Conservation (phyloP, 257 asterid genomes). For the Echites panduratus region DNA sequence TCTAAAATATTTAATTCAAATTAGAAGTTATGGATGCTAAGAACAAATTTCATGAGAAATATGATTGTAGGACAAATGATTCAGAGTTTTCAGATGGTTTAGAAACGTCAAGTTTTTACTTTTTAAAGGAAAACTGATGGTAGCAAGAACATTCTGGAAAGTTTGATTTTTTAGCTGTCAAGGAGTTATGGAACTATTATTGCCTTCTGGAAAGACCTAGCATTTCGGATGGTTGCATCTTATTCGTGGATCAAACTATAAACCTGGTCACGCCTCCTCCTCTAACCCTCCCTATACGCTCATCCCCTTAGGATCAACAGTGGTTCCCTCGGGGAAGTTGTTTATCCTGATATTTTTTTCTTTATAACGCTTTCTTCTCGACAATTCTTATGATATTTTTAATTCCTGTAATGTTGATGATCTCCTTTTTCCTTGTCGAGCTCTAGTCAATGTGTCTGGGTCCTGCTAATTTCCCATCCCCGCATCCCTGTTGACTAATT, state of each 20-base stretch:
- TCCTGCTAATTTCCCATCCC: neutral
- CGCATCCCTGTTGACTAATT: too few relatives aligned
- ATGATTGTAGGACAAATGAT: neutral
- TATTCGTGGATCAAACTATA: neutral
- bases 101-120: neutral
- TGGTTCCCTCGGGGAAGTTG: neutral
- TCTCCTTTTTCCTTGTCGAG: neutral
- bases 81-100: neutral
- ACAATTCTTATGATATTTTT: neutral
- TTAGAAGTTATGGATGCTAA: neutral
- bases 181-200: neutral
- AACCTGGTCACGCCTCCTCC: neutral
- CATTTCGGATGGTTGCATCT: neutral
- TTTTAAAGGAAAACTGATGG: neutral
- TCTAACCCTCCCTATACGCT: too few relatives aligned
- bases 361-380: neutral
- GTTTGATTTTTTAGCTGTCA: neutral
- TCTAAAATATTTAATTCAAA: neutral
- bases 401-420: neutral
- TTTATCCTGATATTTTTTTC: neutral
- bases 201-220: neutral
- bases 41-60: neutral
- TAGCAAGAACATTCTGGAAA: neutral
- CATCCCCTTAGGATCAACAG: too few relatives aligned
- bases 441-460: neutral